Evolutionary conservation across 306 rosid genomes (phyloP), one percentile per base, ranked within the genome.

Genomic region (Vigna reflexopilosa): DNA sequence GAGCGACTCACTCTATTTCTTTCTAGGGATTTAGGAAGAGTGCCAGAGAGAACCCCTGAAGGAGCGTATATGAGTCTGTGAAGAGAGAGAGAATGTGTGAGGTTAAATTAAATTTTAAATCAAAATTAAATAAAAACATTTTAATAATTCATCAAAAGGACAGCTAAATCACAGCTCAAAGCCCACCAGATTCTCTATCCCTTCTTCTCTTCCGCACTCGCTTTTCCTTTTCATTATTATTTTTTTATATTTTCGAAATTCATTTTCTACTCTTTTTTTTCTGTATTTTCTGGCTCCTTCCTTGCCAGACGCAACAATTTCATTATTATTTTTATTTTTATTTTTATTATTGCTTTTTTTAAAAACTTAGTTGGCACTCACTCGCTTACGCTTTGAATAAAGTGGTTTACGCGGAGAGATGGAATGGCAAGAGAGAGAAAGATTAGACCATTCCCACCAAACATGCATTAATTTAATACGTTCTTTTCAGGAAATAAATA

Each of bases 141-240:
- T 36, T 9, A 54, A 47, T 76, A 83, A 88, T 81, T 40, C 89
- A 81, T 76, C 88, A 49, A 80, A 75, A 51, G 65, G 91, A 88
- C 98, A 93, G 98, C 98, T 91, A 93, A 51, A 82, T 90, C 89
- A 90, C 93, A 93, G 97, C 97, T 93, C 93, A 86, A 90, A 87
- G 79, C 92, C 92, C 96, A 88, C 93, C 93, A 88, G 82, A 83
- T 73, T 83, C 80, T 72, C 82, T 85, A 30, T 59, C 7, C 10
- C 14, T 0, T 68, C 73, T 73, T 70, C 69, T 19, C 9, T 54
- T 58, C 61, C 71, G 54, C 47, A 78, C 24, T 55, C 24, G 13
- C 26, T 68, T 69, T 75, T 26, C 45, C 45, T 52, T 73, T 28
- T 42, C 3, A 6, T 8, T 42, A 1, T 38, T 34, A 28, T 3